Percentiles rank a stretch among this genome's conserved stretches.
These are phyloP conservation scores for Saxophila tyrrhenica DNA, from an alignment of 495 filamentous ascomycete genomes.

Conservation along the genomic window DNA sequence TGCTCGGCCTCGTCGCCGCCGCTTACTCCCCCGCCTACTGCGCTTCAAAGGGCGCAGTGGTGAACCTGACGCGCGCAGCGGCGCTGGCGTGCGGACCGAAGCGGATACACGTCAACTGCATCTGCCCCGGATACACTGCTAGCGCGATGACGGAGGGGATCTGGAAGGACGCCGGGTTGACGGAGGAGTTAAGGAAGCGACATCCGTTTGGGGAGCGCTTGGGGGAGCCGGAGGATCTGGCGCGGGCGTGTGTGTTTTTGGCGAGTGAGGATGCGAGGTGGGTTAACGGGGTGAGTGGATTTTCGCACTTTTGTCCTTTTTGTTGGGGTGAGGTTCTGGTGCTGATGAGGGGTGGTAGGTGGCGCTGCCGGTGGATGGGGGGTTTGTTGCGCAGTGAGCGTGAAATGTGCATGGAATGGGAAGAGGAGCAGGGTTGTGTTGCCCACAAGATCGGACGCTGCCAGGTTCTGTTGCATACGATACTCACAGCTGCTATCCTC, in stretches of 20 bases:
- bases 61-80: slow-evolving; percentile 36
- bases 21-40: slow-evolving; percentile 33
- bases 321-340: neutral
- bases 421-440: too few relatives aligned
- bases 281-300: slow-evolving; percentile 26
- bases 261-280: slow-evolving; percentile 25
- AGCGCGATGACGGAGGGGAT: slow-evolving; percentile 14
- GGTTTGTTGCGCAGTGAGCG: slow-evolving; percentile 14
- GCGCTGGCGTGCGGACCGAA: slow-evolving; percentile 40
- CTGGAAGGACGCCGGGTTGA: slow-evolving; percentile 4
- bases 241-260: slow-evolving; percentile 22
- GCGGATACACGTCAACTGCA: slow-evolving; percentile 42
- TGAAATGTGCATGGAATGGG: too few relatives aligned
- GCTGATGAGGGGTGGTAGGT: too few relatives aligned
- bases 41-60: slow-evolving; percentile 42
- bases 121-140: slow-evolving; percentile 44
- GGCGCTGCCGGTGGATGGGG: slow-evolving; percentile 25
- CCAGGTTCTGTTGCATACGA: too few relatives aligned
- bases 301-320: too few relatives aligned
- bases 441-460: too few relatives aligned
- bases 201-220: slow-evolving; percentile 22
- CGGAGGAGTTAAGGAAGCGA: slow-evolving; percentile 4
- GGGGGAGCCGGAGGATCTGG: slow-evolving; percentile 24
- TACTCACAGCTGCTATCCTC: too few relatives aligned
- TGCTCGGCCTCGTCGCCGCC: slow-evolving; percentile 34